A percentile compares a stretch with the other conserved stretches of the same genome.
phyloP scores from a whole-genome alignment of 768 basidiomycete genomes.

The Lepiota brunneoincarnata region DNA sequence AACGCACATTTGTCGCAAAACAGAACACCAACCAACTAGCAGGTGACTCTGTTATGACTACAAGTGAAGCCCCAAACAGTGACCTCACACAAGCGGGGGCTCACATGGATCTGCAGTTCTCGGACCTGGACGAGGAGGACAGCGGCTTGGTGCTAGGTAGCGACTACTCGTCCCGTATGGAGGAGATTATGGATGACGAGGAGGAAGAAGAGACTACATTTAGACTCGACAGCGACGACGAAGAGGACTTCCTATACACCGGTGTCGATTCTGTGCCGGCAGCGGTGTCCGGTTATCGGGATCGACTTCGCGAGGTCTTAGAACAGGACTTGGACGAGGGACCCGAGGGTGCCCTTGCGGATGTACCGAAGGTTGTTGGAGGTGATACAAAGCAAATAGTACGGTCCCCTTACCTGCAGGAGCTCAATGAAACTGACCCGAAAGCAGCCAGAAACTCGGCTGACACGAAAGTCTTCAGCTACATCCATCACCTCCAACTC shows the following conservation, averaged over 20 bases:
- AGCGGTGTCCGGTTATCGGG: conserved; percentile 52
- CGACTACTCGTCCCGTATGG: conserved; percentile 68
- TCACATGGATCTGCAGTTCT: conserved; percentile 23
- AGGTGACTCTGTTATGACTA: too few relatives aligned
- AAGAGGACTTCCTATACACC: conserved; percentile 68
- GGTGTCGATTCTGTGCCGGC: conserved; percentile 58
- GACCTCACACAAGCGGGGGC: not conserved
- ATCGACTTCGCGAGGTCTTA: conserved; percentile 70
- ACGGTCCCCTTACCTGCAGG: conserved; percentile 11
- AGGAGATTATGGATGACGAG: conserved; percentile 55
- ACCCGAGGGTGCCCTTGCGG: conserved; percentile 38
- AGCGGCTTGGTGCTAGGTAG: conserved; percentile 38
- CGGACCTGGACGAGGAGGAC: conserved; percentile 40
- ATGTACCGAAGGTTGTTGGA: conserved; percentile 39
- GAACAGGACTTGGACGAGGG: conserved; percentile 59
- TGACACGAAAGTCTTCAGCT: conserved; percentile 22
- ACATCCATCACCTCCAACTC: conserved; percentile 35
- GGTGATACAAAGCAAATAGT: conserved; percentile 31
- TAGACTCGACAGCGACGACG: conserved; percentile 27
- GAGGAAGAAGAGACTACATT: conserved; percentile 28
- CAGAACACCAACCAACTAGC: not conserved
- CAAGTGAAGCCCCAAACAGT: not conserved
- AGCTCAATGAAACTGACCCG: conserved; percentile 1
- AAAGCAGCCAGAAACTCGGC: conserved; percentile 12
- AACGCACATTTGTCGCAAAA: too few relatives aligned